Percentiles rank a stretch among this genome's conserved stretches.
These are phyloP conservation scores for Cordyceps militaris DNA, from an alignment of 2,329 filamentous ascomycete genomes.

Conservation along the genomic window DNA sequence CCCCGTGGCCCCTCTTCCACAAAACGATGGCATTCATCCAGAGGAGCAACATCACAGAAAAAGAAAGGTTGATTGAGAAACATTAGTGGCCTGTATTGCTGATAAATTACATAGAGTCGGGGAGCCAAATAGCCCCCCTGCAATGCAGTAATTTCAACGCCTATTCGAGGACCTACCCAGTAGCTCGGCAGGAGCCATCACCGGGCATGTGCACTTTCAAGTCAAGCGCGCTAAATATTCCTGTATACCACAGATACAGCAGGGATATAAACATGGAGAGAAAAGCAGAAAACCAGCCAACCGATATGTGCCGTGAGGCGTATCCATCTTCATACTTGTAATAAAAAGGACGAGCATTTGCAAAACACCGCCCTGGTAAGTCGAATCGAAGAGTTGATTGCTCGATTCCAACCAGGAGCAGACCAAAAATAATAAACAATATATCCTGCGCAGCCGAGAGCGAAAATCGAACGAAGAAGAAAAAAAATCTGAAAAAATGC, in stretches of 20 bases:
- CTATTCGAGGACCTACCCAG: background rate
- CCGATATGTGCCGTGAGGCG: constrained; percentile 30
- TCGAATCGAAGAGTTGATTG: background rate
- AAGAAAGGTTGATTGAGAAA: background rate
- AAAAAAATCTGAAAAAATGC: constrained; percentile 1
- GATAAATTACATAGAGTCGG: constrained; percentile 4
- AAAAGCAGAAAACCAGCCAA: constrained; percentile 10
- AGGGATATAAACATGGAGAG: constrained; percentile 6
- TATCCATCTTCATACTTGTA: constrained; percentile 28
- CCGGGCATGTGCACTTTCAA: background rate
- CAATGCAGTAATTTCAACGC: background rate
- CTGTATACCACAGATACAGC: background rate
- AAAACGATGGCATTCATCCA: background rate
- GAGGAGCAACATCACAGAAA: background rate
- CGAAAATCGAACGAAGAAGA: constrained; percentile 9
- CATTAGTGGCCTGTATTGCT: constrained; percentile 11
- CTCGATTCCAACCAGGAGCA: background rate
- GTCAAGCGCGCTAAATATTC: background rate
- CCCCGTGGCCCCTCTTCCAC: background rate
- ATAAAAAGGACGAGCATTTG: background rate
- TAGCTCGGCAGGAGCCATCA: background rate
- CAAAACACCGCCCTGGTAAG: background rate
- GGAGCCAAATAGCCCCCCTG: background rate
- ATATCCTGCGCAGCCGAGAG: constrained; percentile 10
- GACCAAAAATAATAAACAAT: constrained; percentile 15